phyloP scores from a whole-genome alignment of 2,329 filamentous ascomycete genomes.

The Ustilaginoidea virens region DNA sequence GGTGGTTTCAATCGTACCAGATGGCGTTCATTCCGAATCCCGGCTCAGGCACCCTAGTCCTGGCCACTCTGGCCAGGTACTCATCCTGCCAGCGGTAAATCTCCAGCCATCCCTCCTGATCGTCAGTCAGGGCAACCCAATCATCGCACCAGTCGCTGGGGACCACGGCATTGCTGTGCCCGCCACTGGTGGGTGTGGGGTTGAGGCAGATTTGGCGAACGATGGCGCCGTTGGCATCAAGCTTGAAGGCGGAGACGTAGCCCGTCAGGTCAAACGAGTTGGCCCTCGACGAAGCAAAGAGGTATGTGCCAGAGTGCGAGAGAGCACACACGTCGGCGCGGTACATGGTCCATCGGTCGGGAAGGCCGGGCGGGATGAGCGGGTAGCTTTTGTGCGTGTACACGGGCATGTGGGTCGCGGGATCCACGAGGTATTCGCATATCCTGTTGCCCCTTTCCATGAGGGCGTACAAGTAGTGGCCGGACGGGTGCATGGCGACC shows the following conservation, averaged over 20 bases:
- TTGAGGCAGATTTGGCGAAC: conserved; percentile 67
- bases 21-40: conserved; percentile 96
- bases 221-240: conserved; percentile 53
- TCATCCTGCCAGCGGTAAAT: conserved; percentile 80
- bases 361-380: conserved; percentile 60
- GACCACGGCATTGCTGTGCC: conserved; percentile 76
- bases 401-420: conserved; percentile 54
- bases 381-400: conserved; percentile 67
- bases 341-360: conserved; percentile 46
- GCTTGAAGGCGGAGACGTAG: conserved; percentile 67
- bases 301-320: conserved; percentile 52
- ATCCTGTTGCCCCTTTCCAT: conserved; percentile 84
- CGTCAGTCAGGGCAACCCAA: conserved; percentile 80
- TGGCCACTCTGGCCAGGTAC: conserved; percentile 61
- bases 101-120: conserved; percentile 76
- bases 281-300: conserved; percentile 73
- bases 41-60: conserved; percentile 66
- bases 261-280: conserved; percentile 64
- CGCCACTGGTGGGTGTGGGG: conserved; percentile 74
- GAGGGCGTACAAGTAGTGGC: conserved; percentile 67
- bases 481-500: conserved; percentile 70
- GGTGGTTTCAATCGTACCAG: conserved; percentile 31
- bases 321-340: conserved; percentile 73
- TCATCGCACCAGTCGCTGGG: conserved; percentile 76
- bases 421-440: conserved; percentile 68